phyloP scores from a whole-genome alignment of 768 basidiomycete genomes.

The Porphyrellus cyaneotinctus region DNA sequence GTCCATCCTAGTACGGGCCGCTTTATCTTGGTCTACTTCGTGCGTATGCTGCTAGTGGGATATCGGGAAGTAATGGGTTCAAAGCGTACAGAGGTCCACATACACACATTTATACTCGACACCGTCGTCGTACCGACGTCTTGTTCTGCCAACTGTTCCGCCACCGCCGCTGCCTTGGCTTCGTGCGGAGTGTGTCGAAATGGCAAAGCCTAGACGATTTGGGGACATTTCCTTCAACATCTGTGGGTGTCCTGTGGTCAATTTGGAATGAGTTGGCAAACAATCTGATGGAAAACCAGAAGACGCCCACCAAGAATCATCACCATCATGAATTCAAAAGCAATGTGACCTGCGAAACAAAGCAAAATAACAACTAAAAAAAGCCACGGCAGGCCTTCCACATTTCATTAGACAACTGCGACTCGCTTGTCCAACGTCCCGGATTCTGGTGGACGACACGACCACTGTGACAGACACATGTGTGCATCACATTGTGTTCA shows the following conservation, averaged over 20 bases:
- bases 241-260: conserved; percentile 11
- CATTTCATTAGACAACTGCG: not conserved
- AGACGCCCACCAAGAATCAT: conserved; percentile 6
- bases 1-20: not conserved
- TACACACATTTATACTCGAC: conserved; percentile 3
- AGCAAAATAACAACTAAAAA: not conserved
- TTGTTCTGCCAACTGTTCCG: conserved; percentile 1
- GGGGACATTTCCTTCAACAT: not conserved
- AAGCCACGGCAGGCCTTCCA: not conserved
- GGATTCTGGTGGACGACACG: not conserved
- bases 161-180: conserved; percentile 5
- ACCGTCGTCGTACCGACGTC: not conserved
- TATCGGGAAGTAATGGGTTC: not conserved
- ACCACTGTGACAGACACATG: not conserved
- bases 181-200: not conserved
- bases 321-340: not conserved
- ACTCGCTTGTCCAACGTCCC: not conserved
- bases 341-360: not conserved
- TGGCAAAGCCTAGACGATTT: not conserved
- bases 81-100: not conserved
- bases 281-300: no score
- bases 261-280: not conserved
- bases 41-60: not conserved
- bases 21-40: not conserved
- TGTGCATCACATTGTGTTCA: no score